Conservation (phyloP, 768 basidiomycete genomes). For the Leucosporidium creatinivorum region DNA sequence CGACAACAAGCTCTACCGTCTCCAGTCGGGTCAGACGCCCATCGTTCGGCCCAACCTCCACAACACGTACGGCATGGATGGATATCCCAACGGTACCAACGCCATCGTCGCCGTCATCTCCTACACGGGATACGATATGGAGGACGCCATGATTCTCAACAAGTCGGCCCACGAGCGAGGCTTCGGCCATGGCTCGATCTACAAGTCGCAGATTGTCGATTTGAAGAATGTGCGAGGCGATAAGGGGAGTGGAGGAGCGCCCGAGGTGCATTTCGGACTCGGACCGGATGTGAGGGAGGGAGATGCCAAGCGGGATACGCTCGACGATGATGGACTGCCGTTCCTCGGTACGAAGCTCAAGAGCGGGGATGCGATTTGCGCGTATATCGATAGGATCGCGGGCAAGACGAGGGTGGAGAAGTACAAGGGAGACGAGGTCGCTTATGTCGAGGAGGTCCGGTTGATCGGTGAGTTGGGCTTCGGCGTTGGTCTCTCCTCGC, state of each 20-base stretch:
- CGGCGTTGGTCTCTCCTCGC: not conserved
- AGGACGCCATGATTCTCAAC: conserved; percentile 99
- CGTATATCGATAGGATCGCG: conserved; percentile 77
- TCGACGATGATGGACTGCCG: conserved; percentile 82
- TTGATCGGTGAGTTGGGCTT: conserved; percentile 59
- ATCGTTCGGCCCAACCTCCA: conserved; percentile 86
- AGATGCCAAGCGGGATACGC: conserved; percentile 49
- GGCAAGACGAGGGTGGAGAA: conserved; percentile 77
- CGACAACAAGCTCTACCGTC: conserved; percentile 94
- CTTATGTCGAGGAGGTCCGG: conserved; percentile 83
- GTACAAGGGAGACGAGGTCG: conserved; percentile 92
- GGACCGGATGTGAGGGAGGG: conserved; percentile 58
- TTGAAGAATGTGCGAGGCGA: conserved; percentile 71
- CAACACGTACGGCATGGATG: conserved; percentile 94
- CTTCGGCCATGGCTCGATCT: conserved; percentile 91
- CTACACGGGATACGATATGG: conserved; percentile 99
- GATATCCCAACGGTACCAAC: conserved; percentile 96
- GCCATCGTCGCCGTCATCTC: conserved; percentile 99
- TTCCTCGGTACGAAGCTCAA: conserved; percentile 61
- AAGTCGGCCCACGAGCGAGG: conserved; percentile 98
- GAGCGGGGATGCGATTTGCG: conserved; percentile 72
- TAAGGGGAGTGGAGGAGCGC: conserved; percentile 49
- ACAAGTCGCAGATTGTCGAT: conserved; percentile 88
- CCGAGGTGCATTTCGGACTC: conserved; percentile 82
- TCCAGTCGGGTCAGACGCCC: conserved; percentile 91